A percentile compares a stretch with the other conserved stretches of the same genome.
phyloP scores from a whole-genome alignment of 176 grass and related monocot species.

The Areca catechu region DNA sequence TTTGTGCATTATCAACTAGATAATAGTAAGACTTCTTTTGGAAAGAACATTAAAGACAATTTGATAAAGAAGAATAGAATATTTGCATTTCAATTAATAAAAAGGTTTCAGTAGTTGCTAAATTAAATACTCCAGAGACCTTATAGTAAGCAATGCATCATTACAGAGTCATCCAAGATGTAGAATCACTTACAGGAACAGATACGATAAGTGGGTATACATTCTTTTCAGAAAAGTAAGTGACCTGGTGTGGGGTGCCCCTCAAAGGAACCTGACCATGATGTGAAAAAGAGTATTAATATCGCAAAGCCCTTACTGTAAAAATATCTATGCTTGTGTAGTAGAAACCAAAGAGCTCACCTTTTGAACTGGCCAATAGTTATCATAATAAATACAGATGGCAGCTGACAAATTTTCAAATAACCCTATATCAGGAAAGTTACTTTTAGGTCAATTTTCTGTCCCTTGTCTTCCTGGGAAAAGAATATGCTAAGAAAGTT shows the following conservation, averaged over 20 bases:
- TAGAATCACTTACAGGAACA: slow-evolving; percentile 63
- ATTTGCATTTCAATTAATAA: too few relatives aligned
- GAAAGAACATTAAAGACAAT: too few relatives aligned
- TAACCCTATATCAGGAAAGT: slow-evolving; percentile 49
- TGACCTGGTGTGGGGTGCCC: slow-evolving; percentile 88
- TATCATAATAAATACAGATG: slow-evolving; percentile 71
- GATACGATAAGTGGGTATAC: slow-evolving; percentile 86
- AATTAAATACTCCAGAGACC: too few relatives aligned
- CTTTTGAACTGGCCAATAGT: slow-evolving; percentile 89
- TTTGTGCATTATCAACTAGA: too few relatives aligned
- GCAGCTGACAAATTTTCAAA: slow-evolving; percentile 92
- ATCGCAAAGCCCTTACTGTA: too few relatives aligned
- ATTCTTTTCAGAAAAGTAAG: slow-evolving; percentile 79
- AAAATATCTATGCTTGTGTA: too few relatives aligned
- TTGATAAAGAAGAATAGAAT: too few relatives aligned
- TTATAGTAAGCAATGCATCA: too few relatives aligned
- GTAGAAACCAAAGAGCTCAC: slow-evolving; percentile 18
- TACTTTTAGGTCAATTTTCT: slow-evolving; percentile 17
- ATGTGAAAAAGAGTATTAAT: slow-evolving; percentile 9
- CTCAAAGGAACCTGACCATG: slow-evolving; percentile 59
- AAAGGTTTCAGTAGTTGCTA: too few relatives aligned
- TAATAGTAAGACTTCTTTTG: too few relatives aligned
- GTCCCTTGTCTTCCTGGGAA: slow-evolving; percentile 2
- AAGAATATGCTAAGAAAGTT: neutral
- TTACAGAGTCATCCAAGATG: neutral